Base-by-base conservation (phyloP, 148 eudicot species). In the Persicaria tinctoria region DNA sequence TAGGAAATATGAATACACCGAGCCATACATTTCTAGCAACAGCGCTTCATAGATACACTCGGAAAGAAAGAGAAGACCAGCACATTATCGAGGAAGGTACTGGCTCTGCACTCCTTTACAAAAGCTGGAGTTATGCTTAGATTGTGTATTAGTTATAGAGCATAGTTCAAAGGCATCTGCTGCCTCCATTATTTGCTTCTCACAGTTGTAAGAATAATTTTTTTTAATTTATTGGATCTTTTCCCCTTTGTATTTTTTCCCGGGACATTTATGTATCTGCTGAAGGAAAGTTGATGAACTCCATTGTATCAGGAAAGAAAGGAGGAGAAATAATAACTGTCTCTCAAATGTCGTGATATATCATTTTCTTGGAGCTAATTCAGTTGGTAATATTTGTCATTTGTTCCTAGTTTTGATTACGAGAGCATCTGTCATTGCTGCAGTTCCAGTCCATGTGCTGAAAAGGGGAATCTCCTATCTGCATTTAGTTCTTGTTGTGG, bases 1-100 rank as follows among this genome's bases (percentile, higher is more conserved):
- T 86, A 82, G 80, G 16, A 57, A 51, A 32, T 32, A 32, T 32
- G 38, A 32, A 32, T 32, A 32, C 38, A 32, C 38, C 38, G 38
- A 32, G 38, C 38, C 38, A 32, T 32, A 32, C 1, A 32, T 32
- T 32, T 32, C 38, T 32, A 32, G 38, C 38, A 32, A 32, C 38
- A 32, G 38, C 38, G 38, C 38, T 32, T 32, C 38, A 32, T 1
- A 32, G 38, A 32, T 32, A 32, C 38, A 32, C 38, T 32, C 38
- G 38, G 38, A 32, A 32, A 32, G 38, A 32, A 32, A 32, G 38
- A 32, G 38, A 1, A 32, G 38, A 32, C 38, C 38, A 32, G 38
- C 38, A 32, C 38, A 1, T 32, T 32, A 32, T 32, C 38, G 38
- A 32, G 38, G 13, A 50, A 50, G 10, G 53, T 50, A 50, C 53